These are phyloP conservation scores for Bacidia rubella DNA, from an alignment of 495 filamentous ascomycete species.

Conservation along the genomic window DNA sequence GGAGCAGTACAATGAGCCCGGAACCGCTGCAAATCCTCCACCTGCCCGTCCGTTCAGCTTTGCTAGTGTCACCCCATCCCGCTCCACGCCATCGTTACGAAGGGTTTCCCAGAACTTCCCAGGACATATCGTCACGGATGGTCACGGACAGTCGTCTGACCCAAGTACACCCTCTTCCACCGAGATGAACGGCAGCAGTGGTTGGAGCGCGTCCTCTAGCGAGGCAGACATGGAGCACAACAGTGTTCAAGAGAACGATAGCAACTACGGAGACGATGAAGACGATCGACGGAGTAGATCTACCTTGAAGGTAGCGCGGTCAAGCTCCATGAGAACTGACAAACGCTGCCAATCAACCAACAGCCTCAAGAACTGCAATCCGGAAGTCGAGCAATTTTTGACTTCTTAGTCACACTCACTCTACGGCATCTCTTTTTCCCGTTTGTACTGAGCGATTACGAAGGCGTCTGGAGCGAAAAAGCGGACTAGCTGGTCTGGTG, in stretches of 20 bases:
- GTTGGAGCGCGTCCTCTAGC: constrained; percentile 17
- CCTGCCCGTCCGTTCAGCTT: not conserved
- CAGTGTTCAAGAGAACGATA: constrained; percentile 15
- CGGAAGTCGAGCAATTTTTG: constrained; percentile 18
- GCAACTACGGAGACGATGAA: constrained; percentile 14
- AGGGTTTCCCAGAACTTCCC: not conserved
- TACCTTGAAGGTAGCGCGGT: constrained; percentile 2
- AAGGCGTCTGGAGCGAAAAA: not conserved
- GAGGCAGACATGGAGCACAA: constrained; percentile 19
- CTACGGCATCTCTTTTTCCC: not conserved
- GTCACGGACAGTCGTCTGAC: not conserved
- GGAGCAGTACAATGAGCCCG: not conserved
- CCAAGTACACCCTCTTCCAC: constrained; percentile 11
- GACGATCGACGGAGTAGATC: constrained; percentile 2
- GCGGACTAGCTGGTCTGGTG: not conserved
- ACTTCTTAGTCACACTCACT: constrained; percentile 10
- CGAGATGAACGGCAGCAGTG: constrained; percentile 9
- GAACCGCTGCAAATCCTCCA: not conserved
- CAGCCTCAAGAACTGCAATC: constrained; percentile 11
- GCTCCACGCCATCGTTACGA: not conserved
- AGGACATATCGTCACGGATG: not conserved
- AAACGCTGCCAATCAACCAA: constrained; percentile 5
- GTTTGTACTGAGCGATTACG: too few relatives aligned
- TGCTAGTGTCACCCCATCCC: not conserved
- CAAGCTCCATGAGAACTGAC: not conserved